Evolutionary conservation across 495 filamentous ascomycete genomes (phyloP).

Genomic region (Aspergillus ellipticus): DNA sequence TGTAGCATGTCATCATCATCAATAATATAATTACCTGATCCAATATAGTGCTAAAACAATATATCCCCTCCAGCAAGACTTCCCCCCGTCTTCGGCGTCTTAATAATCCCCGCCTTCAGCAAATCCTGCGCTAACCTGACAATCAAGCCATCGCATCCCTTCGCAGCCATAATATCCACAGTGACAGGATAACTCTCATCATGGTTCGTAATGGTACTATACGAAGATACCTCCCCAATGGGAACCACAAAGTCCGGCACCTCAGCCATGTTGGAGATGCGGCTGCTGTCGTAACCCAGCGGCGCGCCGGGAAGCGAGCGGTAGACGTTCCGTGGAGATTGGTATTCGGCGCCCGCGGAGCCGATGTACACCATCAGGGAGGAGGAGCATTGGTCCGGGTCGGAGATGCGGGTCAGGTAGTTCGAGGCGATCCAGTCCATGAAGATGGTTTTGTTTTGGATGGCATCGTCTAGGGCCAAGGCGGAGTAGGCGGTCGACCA

Average conservation of each 20-base stretch:
- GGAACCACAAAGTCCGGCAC: slow-evolving; percentile 13
- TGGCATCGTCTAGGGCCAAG: slow-evolving; percentile 29
- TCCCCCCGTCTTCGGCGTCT: not conserved
- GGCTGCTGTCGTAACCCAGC: not conserved
- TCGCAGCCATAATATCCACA: slow-evolving; percentile 9
- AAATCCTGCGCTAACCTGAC: slow-evolving; percentile 7
- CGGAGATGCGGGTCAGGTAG: not conserved
- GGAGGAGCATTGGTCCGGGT: slow-evolving; percentile 5
- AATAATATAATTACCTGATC: no score
- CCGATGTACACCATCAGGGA: slow-evolving; percentile 11
- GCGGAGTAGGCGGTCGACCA: slow-evolving; percentile 46
- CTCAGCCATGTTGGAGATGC: slow-evolving; percentile 6
- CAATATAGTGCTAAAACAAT: no score
- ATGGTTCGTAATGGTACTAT: slow-evolving; percentile 6
- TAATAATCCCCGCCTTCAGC: slow-evolving; percentile 1
- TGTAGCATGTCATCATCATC: no score
- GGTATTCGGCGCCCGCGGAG: not conserved
- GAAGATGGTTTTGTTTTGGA: slow-evolving; percentile 48
- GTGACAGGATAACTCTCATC: slow-evolving; percentile 9
- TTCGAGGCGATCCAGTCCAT: slow-evolving; percentile 42
- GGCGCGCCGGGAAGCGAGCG: not conserved
- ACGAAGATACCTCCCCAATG: slow-evolving; percentile 1
- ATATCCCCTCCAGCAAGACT: not conserved
- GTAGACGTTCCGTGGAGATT: slow-evolving; percentile 4
- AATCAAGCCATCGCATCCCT: slow-evolving; percentile 15